Conservation (phyloP, 768 basidiomycete genomes). For the Rhodocollybia butyracea region DNA sequence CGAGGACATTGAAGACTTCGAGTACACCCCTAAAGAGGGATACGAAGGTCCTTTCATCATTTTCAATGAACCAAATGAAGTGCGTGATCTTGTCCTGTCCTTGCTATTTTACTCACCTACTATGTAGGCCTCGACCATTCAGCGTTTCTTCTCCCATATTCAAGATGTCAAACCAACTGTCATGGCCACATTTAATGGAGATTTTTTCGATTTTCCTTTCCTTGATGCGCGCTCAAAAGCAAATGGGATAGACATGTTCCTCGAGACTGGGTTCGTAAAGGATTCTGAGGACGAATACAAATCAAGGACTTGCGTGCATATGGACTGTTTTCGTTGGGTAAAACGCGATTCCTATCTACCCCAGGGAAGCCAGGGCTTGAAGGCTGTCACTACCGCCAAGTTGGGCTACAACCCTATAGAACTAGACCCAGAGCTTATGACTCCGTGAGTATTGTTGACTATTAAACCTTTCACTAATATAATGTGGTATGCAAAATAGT, state of each 20-base stretch:
- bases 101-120: neutral
- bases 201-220: constrained; percentile 99
- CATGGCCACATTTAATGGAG: constrained; percentile 98
- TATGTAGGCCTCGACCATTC: constrained; percentile 73
- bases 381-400: constrained; percentile 95
- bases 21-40: constrained; percentile 97
- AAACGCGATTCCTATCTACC: constrained; percentile 98
- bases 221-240: constrained; percentile 79
- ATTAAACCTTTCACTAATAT: neutral
- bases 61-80: constrained; percentile 94
- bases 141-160: constrained; percentile 90
- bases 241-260: constrained; percentile 95
- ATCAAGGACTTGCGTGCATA: constrained; percentile 87
- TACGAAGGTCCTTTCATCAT: constrained; percentile 96
- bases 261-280: constrained; percentile 89
- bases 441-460: constrained; percentile 66
- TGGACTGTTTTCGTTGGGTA: constrained; percentile 99
- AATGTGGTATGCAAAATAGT: constrained; percentile 33
- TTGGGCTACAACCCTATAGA: constrained; percentile 96
- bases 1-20: constrained; percentile 97
- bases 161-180: constrained; percentile 94
- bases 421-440: constrained; percentile 98
- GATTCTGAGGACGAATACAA: constrained; percentile 96
- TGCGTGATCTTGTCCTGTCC: constrained; percentile 20
- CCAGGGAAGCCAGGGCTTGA: constrained; percentile 97